These are phyloP conservation scores for Angomonas ambiguus DNA, from an alignment of 208 protist species.

Conservation along the genomic window DNA sequence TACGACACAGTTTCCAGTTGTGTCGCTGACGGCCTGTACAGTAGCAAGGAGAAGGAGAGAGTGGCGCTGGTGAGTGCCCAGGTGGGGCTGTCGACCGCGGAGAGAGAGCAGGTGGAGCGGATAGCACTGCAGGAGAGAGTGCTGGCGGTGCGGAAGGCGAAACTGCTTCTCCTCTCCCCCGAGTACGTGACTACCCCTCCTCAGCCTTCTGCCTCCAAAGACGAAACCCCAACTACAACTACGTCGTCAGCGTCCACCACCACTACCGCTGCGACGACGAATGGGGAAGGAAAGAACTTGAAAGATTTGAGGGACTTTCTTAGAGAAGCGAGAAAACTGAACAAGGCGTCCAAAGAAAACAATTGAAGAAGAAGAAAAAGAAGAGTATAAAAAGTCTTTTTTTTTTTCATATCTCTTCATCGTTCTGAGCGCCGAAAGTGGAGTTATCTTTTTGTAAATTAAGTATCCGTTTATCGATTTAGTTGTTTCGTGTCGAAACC, in stretches of 20 bases:
- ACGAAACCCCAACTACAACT: background rate
- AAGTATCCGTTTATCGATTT: background rate
- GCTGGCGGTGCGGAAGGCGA: constrained; percentile 47
- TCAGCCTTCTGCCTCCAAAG: background rate
- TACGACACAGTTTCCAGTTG: constrained; percentile 54
- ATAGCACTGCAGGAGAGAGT: constrained; percentile 51
- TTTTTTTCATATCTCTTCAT: too few relatives aligned
- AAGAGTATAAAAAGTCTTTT: background rate
- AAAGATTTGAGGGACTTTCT: background rate
- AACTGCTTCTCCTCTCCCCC: constrained; percentile 26
- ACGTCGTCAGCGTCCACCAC: background rate
- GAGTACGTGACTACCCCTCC: background rate
- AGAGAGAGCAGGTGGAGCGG: constrained; percentile 62
- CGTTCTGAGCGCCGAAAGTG: background rate
- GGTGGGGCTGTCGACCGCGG: constrained; percentile 50
- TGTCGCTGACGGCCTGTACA: constrained; percentile 50
- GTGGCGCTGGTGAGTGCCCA: constrained; percentile 53
- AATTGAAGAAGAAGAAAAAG: background rate
- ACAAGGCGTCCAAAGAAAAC: background rate
- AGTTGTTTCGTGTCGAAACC: background rate
- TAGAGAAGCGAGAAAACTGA: background rate
- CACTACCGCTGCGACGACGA: background rate
- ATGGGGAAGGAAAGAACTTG: background rate
- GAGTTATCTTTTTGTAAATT: background rate
- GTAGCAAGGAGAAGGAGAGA: constrained; percentile 35